These are phyloP conservation scores for Withania somnifera DNA, from an alignment of 305 asterid genomes.

Conservation along the genomic window DNA sequence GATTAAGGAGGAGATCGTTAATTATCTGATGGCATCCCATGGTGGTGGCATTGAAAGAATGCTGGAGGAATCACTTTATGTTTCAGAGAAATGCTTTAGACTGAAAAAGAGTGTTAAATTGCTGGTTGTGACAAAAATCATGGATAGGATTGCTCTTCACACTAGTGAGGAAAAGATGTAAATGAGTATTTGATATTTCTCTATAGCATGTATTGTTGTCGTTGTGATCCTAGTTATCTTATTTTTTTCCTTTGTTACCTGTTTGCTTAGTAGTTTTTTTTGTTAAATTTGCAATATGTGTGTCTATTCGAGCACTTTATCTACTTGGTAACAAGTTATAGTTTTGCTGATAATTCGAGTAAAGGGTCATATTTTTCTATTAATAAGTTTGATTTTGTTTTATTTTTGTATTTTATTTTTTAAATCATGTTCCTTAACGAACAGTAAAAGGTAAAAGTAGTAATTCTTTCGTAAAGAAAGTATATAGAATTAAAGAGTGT, in stretches of 20 bases:
- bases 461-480: no score
- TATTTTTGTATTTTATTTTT: no score
- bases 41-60: slow-evolving; percentile 25
- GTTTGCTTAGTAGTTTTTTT: no score
- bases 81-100: slow-evolving; percentile 18
- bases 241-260: not conserved
- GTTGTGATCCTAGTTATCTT: not conserved
- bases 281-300: not conserved
- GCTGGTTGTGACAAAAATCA: slow-evolving; percentile 18
- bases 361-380: no score
- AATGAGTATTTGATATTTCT: not conserved
- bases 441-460: no score
- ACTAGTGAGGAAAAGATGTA: no score
- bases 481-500: no score
- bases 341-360: not conserved
- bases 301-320: not conserved
- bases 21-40: slow-evolving; percentile 6
- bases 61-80: slow-evolving; percentile 27
- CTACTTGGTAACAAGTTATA: not conserved
- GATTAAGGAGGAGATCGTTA: slow-evolving; percentile 1
- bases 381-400: no score
- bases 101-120: no score
- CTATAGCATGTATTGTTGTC: no score
- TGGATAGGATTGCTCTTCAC: slow-evolving; percentile 10
- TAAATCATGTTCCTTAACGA: no score